These are phyloP conservation scores for Carnegiea gigantea DNA, from an alignment of 179 eudicot species.

Conservation along the genomic window DNA sequence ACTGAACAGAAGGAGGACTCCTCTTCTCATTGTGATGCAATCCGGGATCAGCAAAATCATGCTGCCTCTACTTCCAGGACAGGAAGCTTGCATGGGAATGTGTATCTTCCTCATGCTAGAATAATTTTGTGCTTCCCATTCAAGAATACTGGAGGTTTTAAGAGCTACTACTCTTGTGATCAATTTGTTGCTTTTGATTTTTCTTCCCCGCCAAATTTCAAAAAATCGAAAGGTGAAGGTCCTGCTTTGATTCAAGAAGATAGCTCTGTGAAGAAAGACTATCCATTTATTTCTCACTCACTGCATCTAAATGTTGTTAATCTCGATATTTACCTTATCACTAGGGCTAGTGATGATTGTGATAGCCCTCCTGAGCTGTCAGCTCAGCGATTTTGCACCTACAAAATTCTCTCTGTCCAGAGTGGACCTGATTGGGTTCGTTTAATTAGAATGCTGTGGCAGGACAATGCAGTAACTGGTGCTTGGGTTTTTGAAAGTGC, in stretches of 20 bases:
- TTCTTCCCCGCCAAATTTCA: conserved; percentile 35
- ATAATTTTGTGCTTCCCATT: conserved; percentile 66
- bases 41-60: conserved; percentile 24
- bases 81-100: conserved; percentile 47
- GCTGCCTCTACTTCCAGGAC: conserved; percentile 24
- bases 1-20: conserved; percentile 23
- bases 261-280: conserved; percentile 34
- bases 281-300: conserved; percentile 45
- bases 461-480: conserved; percentile 60
- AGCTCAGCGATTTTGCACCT: conserved; percentile 36
- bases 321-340: conserved; percentile 49
- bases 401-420: conserved; percentile 50
- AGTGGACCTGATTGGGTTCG: conserved; percentile 41
- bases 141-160: conserved; percentile 36
- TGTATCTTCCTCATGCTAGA: conserved; percentile 70
- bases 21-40: conserved; percentile 30
- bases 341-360: conserved; percentile 25
- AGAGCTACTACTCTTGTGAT: conserved; percentile 57
- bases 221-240: conserved; percentile 36
- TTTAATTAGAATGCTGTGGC: conserved; percentile 72
- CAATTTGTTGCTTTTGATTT: conserved; percentile 77
- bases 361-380: conserved; percentile 23
- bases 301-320: conserved; percentile 59
- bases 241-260: conserved; percentile 30
- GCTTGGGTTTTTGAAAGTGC: conserved; percentile 70